Conservation (phyloP, 148 eudicot species). For the Nepenthes gracilis region DNA sequence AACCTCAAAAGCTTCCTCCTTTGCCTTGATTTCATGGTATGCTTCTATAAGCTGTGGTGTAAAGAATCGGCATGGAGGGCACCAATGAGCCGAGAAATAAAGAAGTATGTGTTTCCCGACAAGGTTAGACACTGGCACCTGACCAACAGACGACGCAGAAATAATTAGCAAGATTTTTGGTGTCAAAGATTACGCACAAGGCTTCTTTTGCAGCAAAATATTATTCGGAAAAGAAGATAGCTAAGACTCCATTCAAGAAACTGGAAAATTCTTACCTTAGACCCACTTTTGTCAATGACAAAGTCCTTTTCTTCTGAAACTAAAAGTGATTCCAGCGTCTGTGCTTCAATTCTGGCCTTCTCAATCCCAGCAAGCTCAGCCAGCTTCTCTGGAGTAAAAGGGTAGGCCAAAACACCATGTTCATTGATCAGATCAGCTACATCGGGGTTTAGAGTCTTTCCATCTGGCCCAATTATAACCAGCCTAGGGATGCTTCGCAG, state of each 20-base stretch:
- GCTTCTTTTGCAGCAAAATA: too few species aligned
- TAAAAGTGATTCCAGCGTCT: slow-evolving; percentile 30
- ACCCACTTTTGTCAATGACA: slow-evolving; percentile 28
- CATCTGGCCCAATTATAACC: slow-evolving; percentile 32
- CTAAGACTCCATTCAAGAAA: not conserved
- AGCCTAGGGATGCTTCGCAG: slow-evolving; percentile 22
- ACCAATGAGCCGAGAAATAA: slow-evolving; percentile 61
- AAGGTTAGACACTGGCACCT: slow-evolving; percentile 49
- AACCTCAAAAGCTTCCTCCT: slow-evolving; percentile 34
- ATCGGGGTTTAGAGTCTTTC: slow-evolving; percentile 29
- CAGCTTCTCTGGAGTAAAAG: slow-evolving; percentile 30
- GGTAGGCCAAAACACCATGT: slow-evolving; percentile 33
- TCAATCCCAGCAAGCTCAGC: slow-evolving; percentile 39
- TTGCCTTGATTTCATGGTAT: slow-evolving; percentile 45
- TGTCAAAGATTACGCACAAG: too few species aligned
- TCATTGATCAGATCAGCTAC: slow-evolving; percentile 28
- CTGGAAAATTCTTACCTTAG: slow-evolving; percentile 13
- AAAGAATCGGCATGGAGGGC: slow-evolving; percentile 51
- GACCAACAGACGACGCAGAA: not conserved
- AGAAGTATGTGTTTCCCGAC: slow-evolving; percentile 45
- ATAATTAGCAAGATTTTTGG: not conserved
- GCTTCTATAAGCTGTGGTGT: slow-evolving; percentile 34
- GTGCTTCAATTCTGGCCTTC: slow-evolving; percentile 27
- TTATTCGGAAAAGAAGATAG: too few species aligned
- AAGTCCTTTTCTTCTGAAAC: slow-evolving; percentile 26